Base-by-base conservation (phyloP, 2,329 filamentous ascomycete genomes). In the Dothideomycetes sp. region DNA sequence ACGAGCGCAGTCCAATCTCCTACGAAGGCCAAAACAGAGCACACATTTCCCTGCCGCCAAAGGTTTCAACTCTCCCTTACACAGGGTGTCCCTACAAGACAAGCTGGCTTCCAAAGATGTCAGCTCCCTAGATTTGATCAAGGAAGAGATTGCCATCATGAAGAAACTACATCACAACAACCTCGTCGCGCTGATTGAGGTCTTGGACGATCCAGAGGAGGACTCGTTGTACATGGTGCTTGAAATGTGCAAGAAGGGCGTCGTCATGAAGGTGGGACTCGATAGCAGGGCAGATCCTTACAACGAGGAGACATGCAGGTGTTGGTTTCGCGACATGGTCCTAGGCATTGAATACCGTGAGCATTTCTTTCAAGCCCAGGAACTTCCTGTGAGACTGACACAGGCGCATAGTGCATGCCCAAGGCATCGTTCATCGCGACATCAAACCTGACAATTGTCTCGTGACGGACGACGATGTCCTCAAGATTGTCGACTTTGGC, bases 401-500 rank as follows among this genome's bases (percentile, higher is more conserved):
- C 31, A 33, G 20, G 22, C 16, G 25, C 22, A 13, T 30, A 85
- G 81, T 98, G 32, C 91, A 98, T 63, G 82, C 84, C 0, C 91
- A 96, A 62, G 88, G 89, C 6, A 84, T 96, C 50, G 84, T 95
- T 12, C 91, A 98, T 60, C 78, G 91, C 39, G 91, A 98, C 55
- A 95, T 98, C 66, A 98, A 98, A 63, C 91, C 91, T 0, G 91
- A 96, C 60, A 98, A 98, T 52, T 81, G 94, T 39, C 73, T 98
- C 6, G 68, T 98, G 27, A 94, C 87, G 0, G 75, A 81, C 24
- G 88, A 95, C 41, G 83, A 96, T 53, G 79, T 94, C n/a, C 74
- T 98, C 38, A 98, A 96, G 60, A 82, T 98, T 49, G 87, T 94
- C 38, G 91, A 96, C 61, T 98, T 98, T 69, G 91, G 91, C n/a